Base-by-base conservation (phyloP, 2,329 filamentous ascomycete genomes). In the Aspergillus vadensis region DNA sequence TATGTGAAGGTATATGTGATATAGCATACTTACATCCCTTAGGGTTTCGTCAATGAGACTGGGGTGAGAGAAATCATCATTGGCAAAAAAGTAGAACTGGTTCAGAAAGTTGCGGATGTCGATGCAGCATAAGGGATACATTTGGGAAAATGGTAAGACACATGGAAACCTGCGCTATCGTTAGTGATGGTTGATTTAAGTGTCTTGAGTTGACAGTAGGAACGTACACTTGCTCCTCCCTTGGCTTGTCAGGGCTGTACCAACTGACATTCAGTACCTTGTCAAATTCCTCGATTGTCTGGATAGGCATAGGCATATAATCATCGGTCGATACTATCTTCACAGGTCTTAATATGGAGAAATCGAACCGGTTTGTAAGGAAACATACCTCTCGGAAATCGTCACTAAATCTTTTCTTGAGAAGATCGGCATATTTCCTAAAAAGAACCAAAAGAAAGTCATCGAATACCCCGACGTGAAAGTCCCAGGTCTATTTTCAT, bases 261-360 rank as follows among this genome's bases (percentile, higher is more conserved):
- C 94, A 99, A 78, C 91, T 96, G 62, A 98, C 92, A 63, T 92
- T 95, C 65, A 97, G 86, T 38, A 99, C 94, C 71, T 97, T 97
- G 70, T 96, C 91, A 72, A 96, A 98, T 71, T 98, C 93, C 69
- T 97, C 93, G 15, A 84, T 78, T 19, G 90, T 92, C 70, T 92
- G 91, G 74, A 98, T 96, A 1, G 92, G 91, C 95, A 99, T 98
- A 2, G 95, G 96, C 94, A 99, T 99, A 77, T 99, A 99, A 76
- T 99, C 95, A 74, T 99, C 95, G 0, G 92, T 97, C n/a, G 91
- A 83, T 23, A 90, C 86, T 67, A 90, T 89, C 79, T 84, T 60
- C 23, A 41, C 9, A 25, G 57, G 9, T 32, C 47, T 70, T 21
- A 69, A 64, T 38, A 59, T 39, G 2, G 12, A 55, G 25, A 36